Percentiles rank a stretch among this genome's conserved stretches.
These are phyloP conservation scores for Puccinia horiana DNA, from an alignment of 1,284 basidiomycete species.

Conservation along the genomic window DNA sequence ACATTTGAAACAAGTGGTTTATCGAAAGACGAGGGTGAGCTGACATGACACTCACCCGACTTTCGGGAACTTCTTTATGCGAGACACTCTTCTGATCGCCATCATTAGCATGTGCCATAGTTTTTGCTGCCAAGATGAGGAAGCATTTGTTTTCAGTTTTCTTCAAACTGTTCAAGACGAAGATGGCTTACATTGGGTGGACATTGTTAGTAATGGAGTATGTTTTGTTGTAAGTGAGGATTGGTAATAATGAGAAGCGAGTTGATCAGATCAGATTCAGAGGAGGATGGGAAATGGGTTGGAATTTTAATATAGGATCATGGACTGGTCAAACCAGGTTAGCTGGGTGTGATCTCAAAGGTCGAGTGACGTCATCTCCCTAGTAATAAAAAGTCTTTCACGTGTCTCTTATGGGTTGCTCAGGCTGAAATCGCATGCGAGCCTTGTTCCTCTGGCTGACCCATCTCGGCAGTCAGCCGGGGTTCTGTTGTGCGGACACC, in stretches of 20 bases:
- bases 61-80: background rate
- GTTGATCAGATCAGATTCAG: too few relatives aligned
- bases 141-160: background rate
- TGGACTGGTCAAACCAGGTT: background rate
- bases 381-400: background rate
- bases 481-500: too few relatives aligned
- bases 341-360: background rate
- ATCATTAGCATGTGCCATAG: slow-evolving; percentile 45
- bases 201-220: slow-evolving; percentile 1
- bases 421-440: too few relatives aligned
- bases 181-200: slow-evolving; percentile 41
- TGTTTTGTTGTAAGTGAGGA: background rate
- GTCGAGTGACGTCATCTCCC: slow-evolving; percentile 17
- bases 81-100: slow-evolving; percentile 40
- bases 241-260: background rate
- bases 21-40: too few relatives aligned
- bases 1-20: too few relatives aligned
- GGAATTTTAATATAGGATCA: too few relatives aligned
- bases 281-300: background rate
- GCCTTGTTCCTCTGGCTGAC: too few relatives aligned
- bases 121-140: slow-evolving; percentile 16
- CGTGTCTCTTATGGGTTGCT: too few relatives aligned
- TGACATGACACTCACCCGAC: slow-evolving; percentile 14
- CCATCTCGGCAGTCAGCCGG: too few relatives aligned
- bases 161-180: background rate